Conservation (phyloP, 768 basidiomycete species). For the Clitopilus hobsonii region DNA sequence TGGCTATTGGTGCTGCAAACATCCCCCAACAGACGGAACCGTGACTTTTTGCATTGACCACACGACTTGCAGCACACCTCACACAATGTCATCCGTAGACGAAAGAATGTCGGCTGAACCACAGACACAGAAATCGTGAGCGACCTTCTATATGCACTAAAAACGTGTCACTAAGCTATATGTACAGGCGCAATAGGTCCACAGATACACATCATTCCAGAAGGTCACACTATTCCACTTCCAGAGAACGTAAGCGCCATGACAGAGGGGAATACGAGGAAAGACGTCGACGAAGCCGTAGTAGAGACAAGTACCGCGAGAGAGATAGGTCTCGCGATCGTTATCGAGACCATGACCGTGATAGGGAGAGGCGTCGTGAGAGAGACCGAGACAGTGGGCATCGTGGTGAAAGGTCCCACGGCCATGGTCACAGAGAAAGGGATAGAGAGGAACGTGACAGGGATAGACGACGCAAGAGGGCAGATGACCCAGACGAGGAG, state of each 20-base stretch:
- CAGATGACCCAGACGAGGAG: slow-evolving; percentile 43
- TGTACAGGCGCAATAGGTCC: slow-evolving; percentile 53
- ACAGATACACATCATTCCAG: slow-evolving; percentile 72
- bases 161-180: slow-evolving; percentile 5
- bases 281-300: slow-evolving; percentile 58
- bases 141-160: slow-evolving; percentile 8
- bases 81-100: neutral
- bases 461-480: slow-evolving; percentile 64
- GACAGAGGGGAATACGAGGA: slow-evolving; percentile 54
- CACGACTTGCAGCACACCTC: neutral
- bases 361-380: slow-evolving; percentile 62
- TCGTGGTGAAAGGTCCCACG: neutral
- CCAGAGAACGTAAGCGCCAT: slow-evolving; percentile 56
- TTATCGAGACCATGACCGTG: slow-evolving; percentile 45
- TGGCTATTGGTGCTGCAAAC: neutral
- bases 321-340: slow-evolving; percentile 28
- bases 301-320: slow-evolving; percentile 40
- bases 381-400: slow-evolving; percentile 23
- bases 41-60: neutral
- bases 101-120: slow-evolving; percentile 19
- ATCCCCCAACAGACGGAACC: neutral
- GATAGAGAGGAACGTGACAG: slow-evolving; percentile 36
- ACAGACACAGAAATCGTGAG: slow-evolving; percentile 59
- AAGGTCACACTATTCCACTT: slow-evolving; percentile 68
- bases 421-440: neutral